A percentile compares a stretch with the other conserved stretches of the same genome.
Conservation (phyloP, 176 grass and related monocot genomes). For the Bothriochloa decipiens region DNA sequence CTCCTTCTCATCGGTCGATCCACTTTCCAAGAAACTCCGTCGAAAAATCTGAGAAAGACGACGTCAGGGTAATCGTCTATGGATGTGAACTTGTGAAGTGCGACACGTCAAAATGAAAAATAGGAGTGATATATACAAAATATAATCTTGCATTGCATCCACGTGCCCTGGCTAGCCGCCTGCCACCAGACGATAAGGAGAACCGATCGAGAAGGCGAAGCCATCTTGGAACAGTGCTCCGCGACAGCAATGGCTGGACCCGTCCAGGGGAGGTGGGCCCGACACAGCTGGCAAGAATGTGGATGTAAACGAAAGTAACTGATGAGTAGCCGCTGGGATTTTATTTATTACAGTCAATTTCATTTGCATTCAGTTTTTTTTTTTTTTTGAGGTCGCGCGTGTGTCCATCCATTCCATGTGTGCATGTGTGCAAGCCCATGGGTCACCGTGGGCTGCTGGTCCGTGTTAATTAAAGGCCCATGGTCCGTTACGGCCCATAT, state of each 20-base stretch:
- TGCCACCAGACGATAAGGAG: constrained; percentile 11
- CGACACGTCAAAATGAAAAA: neutral
- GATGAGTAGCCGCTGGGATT: too few species aligned
- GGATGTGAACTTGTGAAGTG: neutral
- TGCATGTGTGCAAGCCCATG: neutral
- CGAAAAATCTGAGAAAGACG: neutral
- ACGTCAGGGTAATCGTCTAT: too few species aligned
- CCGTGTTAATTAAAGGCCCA: neutral
- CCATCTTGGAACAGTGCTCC: constrained; percentile 9
- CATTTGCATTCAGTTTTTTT: too few species aligned
- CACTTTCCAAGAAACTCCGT: neutral
- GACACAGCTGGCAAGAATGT: too few species aligned
- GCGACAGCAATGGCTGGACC: neutral
- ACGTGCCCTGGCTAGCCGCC: neutral
- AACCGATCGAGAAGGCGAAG: neutral
- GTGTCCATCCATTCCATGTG: too few species aligned
- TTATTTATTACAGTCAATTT: too few species aligned
- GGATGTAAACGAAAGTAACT: too few species aligned
- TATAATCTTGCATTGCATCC: too few species aligned
- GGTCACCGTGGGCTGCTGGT: neutral
- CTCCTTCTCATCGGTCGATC: neutral
- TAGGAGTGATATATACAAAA: too few species aligned
- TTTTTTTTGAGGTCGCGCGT: too few species aligned
- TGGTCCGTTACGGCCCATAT: too few species aligned
- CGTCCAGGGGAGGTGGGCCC: too few species aligned